Evolutionary conservation across 2,329 filamentous ascomycete species (phyloP).

Genomic region (Malbranchea cinnamomea): DNA sequence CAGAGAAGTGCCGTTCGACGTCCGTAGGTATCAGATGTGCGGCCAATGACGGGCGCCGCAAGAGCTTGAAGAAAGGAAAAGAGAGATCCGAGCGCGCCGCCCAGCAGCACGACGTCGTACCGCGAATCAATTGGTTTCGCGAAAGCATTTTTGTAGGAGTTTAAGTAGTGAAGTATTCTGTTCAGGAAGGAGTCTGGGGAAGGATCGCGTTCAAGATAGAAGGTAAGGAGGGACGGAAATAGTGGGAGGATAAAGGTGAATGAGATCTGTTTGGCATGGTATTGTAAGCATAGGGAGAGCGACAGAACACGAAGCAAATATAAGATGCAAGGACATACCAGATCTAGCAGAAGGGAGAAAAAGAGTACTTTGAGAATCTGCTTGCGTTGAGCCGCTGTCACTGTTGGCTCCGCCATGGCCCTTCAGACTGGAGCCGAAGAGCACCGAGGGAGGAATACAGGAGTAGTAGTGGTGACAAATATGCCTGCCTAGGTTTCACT

Average conservation of each 20-base stretch:
- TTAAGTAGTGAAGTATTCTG: constrained; percentile 65
- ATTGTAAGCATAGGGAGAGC: not conserved
- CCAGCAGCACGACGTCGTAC: constrained; percentile 92
- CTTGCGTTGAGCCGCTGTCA: constrained; percentile 45
- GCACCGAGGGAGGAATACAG: no score
- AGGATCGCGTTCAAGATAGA: constrained; percentile 75
- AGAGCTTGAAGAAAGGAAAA: constrained; percentile 89
- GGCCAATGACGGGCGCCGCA: constrained; percentile 81
- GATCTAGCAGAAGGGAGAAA: constrained; percentile 72
- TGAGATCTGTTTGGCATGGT: constrained; percentile 51
- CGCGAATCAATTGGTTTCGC: constrained; percentile 83
- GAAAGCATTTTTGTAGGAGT: constrained; percentile 89
- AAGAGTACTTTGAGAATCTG: constrained; percentile 77
- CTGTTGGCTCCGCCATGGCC: constrained; percentile 23
- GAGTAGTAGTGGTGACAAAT: no score
- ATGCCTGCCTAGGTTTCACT: no score
- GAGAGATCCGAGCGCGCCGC: constrained; percentile 81
- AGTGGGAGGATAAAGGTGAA: constrained; percentile 97
- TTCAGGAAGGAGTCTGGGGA: constrained; percentile 54
- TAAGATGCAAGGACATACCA: constrained; percentile 44
- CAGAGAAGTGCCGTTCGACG: constrained; percentile 73
- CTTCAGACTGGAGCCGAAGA: not conserved
- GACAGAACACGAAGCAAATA: not conserved
- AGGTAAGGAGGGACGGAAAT: constrained; percentile 87
- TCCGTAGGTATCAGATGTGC: constrained; percentile 75